A percentile compares a stretch with the other conserved stretches of the same genome.
Conservation (phyloP, 139 green algal genomes). For the Chlorella sorokiniana region DNA sequence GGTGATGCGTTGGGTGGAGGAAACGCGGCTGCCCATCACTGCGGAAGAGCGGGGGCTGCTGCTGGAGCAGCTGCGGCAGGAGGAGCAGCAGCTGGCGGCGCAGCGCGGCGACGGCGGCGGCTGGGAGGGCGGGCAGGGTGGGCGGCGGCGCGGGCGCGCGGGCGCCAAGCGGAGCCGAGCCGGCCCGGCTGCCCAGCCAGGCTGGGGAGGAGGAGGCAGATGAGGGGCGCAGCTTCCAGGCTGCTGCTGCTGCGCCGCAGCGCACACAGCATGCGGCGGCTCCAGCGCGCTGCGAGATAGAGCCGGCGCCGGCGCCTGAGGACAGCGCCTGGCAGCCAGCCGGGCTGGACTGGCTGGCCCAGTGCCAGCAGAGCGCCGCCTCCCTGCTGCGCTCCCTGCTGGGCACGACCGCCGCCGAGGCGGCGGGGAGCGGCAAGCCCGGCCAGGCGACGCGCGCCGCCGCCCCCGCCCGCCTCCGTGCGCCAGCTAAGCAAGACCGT, state of each 20-base stretch:
- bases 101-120: background rate
- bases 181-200: background rate
- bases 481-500: background rate
- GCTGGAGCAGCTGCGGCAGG: conserved; percentile 5
- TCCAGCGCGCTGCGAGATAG: background rate
- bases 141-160: background rate
- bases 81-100: background rate
- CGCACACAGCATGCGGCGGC: background rate
- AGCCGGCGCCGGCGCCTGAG: background rate
- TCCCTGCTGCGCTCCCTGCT: conserved; percentile 13
- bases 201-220: background rate
- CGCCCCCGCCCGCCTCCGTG: background rate
- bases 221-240: conserved; percentile 1
- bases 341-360: conserved; percentile 3
- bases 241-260: background rate
- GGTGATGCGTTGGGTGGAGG: conserved; percentile 17
- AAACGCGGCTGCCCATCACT: conserved; percentile 6
- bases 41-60: conserved; percentile 3
- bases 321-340: background rate
- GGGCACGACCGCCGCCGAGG: background rate
- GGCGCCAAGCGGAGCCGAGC: background rate
- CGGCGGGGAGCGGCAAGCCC: background rate
- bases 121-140: background rate
- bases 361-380: background rate
- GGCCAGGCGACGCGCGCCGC: background rate